Percentiles rank a stretch among this genome's conserved stretches.
phyloP scores from a whole-genome alignment of 1,284 basidiomycete genomes.

The Trichosporon ovoides region DNA sequence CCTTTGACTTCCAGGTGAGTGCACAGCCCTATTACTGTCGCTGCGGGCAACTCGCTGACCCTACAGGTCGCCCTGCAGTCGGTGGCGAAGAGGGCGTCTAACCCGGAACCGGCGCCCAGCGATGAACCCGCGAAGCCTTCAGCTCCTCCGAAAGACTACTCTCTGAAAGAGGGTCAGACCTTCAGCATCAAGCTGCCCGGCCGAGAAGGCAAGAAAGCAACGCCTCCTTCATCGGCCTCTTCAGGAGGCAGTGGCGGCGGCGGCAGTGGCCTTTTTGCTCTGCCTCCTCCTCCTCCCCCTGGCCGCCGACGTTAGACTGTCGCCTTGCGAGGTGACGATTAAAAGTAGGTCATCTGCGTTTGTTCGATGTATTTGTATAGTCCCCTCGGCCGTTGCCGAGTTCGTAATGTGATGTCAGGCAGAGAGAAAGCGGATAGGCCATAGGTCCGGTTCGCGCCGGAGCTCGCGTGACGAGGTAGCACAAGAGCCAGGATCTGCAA shows the following conservation, averaged over 20 bases:
- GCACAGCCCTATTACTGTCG: not conserved
- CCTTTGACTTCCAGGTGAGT: constrained; percentile 70
- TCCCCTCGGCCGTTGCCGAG: no score
- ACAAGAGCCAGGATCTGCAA: no score
- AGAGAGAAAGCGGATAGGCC: no score
- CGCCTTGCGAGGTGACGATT: no score
- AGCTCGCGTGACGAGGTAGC: no score
- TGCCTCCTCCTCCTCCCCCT: constrained; percentile 44
- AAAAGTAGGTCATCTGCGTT: not conserved
- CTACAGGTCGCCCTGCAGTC: constrained; percentile 80
- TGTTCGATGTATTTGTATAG: constrained; percentile 6
- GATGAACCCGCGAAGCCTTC: constrained; percentile 51
- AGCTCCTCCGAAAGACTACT: constrained; percentile 89
- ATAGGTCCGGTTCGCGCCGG: no score
- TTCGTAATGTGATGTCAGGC: no score
- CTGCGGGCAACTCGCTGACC: not conserved
- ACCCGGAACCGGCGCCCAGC: constrained; percentile 18
- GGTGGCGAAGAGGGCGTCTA: constrained; percentile 69
- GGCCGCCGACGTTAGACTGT: constrained; percentile 22
- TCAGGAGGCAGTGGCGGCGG: constrained; percentile 4
- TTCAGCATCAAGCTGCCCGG: constrained; percentile 88
- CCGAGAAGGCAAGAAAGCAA: constrained; percentile 31
- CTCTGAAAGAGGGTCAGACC: constrained; percentile 91
- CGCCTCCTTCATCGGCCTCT: not conserved
- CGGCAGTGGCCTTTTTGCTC: constrained; percentile 35